Evolutionary conservation across 2,329 filamentous ascomycete genomes (phyloP).

Genomic region (Stagonosporopsis vannaccii): DNA sequence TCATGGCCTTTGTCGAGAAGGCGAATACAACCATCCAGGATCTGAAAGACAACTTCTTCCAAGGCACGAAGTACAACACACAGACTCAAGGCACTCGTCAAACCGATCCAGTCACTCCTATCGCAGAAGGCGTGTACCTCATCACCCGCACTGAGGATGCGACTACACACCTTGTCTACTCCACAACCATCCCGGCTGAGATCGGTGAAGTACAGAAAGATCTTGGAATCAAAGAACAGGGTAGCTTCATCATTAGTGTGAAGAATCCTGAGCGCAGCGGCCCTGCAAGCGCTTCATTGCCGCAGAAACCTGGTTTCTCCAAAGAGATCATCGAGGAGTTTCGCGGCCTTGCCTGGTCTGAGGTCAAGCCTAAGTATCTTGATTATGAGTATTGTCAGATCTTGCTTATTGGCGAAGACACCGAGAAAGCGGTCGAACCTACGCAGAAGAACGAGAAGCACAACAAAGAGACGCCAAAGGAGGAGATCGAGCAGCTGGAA

Average conservation of each 20-base stretch:
- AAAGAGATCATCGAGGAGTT: constrained; percentile 78
- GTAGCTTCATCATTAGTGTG: constrained; percentile 79
- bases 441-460: constrained; percentile 64
- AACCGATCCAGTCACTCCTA: constrained; percentile 71
- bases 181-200: constrained; percentile 75
- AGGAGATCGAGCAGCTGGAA: constrained; percentile 77
- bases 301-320: constrained; percentile 72
- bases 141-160: constrained; percentile 73
- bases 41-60: constrained; percentile 76
- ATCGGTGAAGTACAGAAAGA: constrained; percentile 76
- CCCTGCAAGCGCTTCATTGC: constrained; percentile 69
- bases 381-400: constrained; percentile 79
- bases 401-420: constrained; percentile 76
- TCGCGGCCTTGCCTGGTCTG: constrained; percentile 74
- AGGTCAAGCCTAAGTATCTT: constrained; percentile 75
- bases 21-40: constrained; percentile 68
- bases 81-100: constrained; percentile 76
- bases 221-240: constrained; percentile 73
- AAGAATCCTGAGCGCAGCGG: constrained; percentile 79
- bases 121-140: constrained; percentile 87
- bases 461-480: constrained; percentile 67
- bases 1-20: constrained; percentile 86
- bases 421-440: constrained; percentile 64
- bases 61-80: constrained; percentile 73
- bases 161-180: constrained; percentile 79